Base-by-base conservation (phyloP, 352 stramenopile genomes). In the Globisporangium nagaii region DNA sequence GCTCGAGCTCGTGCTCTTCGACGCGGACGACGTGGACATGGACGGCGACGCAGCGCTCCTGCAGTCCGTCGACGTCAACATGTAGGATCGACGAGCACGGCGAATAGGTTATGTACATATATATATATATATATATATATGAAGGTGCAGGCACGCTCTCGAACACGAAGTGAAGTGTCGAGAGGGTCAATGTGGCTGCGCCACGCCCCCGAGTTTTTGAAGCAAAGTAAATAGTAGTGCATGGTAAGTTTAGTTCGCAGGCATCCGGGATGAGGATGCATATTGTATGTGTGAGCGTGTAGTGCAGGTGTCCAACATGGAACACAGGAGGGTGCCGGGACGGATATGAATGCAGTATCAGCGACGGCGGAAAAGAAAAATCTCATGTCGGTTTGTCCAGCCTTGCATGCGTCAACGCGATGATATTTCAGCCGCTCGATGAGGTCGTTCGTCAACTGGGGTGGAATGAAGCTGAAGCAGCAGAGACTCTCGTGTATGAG, bases 1-100 rank as follows among this genome's bases (percentile, higher is more conserved):
- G 15, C 36, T 60, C 17, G 54, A 60, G 30, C 37, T 53, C 46
- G 36, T 60, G 35, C 54, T 60, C 27, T 53, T 60, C 10, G 36
- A 54, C n/a, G 17, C 31, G 20, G 51, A 58, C 41, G 51, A 58
- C 4, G 5, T 20, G 2, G 27, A 37, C 22, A 22, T 58, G 37
- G 34, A 34, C 39, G 25, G 12, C 28, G 51, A 44, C 37, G 36
- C n/a, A n/a, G n/a, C 19, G 39, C 15, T 57, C 10, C 11, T 42
- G 25, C 31, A 58, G 7, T 27, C 39, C 22, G 25, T 51, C 27
- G 52, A 50, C 10, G 15, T 58, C 20, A 50, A 30, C 22, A 40
- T 49, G 30, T 57, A 44, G n/a, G n/a, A n/a, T n/a, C n/a, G n/a
- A n/a, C n/a, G n/a, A n/a, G n/a, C n/a, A 52, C 10, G 31, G 28